Conservation (phyloP, 2,329 filamentous ascomycete genomes). For the Xylaria arbuscula region DNA sequence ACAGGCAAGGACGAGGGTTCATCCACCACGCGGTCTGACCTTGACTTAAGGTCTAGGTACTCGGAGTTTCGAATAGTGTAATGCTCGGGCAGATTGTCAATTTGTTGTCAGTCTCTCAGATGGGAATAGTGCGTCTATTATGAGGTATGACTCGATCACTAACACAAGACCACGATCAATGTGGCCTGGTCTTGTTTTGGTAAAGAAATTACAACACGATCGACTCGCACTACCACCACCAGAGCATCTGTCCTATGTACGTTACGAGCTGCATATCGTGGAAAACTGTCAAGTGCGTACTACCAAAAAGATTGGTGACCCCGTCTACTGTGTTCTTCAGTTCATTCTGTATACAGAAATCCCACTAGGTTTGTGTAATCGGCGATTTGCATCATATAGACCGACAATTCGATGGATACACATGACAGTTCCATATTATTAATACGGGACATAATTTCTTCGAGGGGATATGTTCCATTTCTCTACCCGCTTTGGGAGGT, state of each 20-base stretch:
- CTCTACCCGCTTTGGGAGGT: background rate
- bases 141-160: background rate
- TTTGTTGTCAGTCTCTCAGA: background rate
- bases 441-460: background rate
- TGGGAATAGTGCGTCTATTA: background rate
- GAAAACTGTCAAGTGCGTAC: conserved; percentile 4
- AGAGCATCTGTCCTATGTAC: background rate
- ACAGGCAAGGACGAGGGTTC: conserved; percentile 23
- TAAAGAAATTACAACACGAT: background rate
- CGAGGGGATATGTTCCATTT: background rate
- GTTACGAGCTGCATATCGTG: background rate
- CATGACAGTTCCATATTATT: background rate
- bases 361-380: conserved; percentile 18
- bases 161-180: background rate
- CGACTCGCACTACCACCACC: background rate
- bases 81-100: background rate
- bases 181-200: background rate
- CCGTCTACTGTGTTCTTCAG: background rate
- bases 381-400: conserved; percentile 18
- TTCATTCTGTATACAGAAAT: background rate
- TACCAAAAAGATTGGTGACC: conserved; percentile 1
- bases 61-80: background rate
- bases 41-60: background rate
- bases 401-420: background rate
- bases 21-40: background rate